Evolutionary conservation across 2,329 filamentous ascomycete genomes (phyloP).

Genomic region (Aspergillus udagawae): DNA sequence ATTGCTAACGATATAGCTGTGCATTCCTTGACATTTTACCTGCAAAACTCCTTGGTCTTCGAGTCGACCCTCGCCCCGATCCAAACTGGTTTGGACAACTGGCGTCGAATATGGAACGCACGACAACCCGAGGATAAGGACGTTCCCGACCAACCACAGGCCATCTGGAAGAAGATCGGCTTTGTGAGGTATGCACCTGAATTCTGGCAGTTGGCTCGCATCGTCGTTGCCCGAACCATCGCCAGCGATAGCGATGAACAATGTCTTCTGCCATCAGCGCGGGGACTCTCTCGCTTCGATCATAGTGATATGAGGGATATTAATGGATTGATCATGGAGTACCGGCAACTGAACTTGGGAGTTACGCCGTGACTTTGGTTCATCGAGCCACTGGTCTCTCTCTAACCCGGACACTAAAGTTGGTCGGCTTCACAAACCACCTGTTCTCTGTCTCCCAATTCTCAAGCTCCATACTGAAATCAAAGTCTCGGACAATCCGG

Average conservation of each 20-base stretch:
- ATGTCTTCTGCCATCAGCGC: neutral
- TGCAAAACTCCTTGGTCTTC: constrained; percentile 22
- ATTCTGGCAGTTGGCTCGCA: constrained; percentile 25
- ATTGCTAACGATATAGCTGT: constrained; percentile 9
- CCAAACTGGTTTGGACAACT: constrained; percentile 22
- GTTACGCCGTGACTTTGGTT: neutral
- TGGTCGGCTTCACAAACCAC: constrained; percentile 43
- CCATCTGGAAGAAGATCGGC: constrained; percentile 25
- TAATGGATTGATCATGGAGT: constrained; percentile 23
- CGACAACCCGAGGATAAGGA: constrained; percentile 15
- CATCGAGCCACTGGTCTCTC: neutral
- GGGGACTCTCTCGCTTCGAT: constrained; percentile 13
- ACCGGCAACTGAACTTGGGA: constrained; percentile 19
- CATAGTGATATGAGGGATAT: constrained; percentile 24
- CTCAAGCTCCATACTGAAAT: constrained; percentile 9
- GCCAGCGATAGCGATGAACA: constrained; percentile 1
- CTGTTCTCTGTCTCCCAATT: constrained; percentile 36
- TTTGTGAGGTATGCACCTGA: constrained; percentile 23
- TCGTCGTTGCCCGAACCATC: constrained; percentile 16
- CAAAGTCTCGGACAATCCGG: constrained; percentile 27
- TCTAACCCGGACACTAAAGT: constrained; percentile 36
- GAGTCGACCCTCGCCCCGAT: constrained; percentile 19
- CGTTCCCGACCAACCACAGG: constrained; percentile 13
- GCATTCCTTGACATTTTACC: constrained; percentile 21
- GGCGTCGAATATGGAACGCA: constrained; percentile 23